A percentile compares a stretch with the other conserved stretches of the same genome.
phyloP scores from a whole-genome alignment of 1,284 basidiomycete genomes.

The Cryptococcus jaspeensis region DNA sequence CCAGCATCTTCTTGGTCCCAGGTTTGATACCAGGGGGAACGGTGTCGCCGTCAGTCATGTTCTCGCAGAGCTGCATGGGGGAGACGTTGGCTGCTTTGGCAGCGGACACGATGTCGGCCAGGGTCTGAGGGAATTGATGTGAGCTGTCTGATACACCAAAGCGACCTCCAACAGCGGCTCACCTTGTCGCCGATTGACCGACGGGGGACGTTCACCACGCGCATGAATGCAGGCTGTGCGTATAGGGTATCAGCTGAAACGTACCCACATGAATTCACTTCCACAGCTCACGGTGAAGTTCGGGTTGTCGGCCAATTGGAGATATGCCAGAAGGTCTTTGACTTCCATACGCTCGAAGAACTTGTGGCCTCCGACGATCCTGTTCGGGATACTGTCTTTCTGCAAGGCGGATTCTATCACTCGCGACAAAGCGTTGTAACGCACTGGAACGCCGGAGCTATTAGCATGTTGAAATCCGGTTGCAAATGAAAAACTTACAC shows the following conservation, averaged over 20 bases:
- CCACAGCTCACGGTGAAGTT: conserved; percentile 58
- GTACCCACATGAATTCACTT: no score
- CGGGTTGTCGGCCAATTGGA: conserved; percentile 81
- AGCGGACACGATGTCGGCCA: conserved; percentile 60
- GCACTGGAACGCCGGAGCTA: conserved; percentile 55
- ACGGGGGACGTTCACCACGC: conserved; percentile 73
- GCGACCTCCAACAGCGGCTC: conserved; percentile 9
- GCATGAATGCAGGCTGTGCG: conserved; percentile 65
- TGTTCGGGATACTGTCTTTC: conserved; percentile 71
- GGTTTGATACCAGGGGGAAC: conserved; percentile 64
- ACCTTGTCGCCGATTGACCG: conserved; percentile 83
- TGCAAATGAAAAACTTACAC: conserved; percentile 55
- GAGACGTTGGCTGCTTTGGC: conserved; percentile 60
- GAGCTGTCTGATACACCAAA: conserved; percentile 1
- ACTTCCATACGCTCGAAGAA: conserved; percentile 86
- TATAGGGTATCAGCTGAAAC: neutral
- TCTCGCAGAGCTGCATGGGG: conserved; percentile 63
- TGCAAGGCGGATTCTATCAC: conserved; percentile 74
- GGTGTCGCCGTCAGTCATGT: conserved; percentile 59
- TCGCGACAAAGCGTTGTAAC: conserved; percentile 80
- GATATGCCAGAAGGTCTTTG: conserved; percentile 83
- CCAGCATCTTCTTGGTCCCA: conserved; percentile 63
- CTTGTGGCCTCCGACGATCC: conserved; percentile 76
- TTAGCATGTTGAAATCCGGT: conserved; percentile 39
- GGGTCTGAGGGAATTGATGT: conserved; percentile 53